A percentile compares a stretch with the other conserved stretches of the same genome.
Conservation (phyloP, 192 early-diverging fungal species). For the Backusella tuberculispora region DNA sequence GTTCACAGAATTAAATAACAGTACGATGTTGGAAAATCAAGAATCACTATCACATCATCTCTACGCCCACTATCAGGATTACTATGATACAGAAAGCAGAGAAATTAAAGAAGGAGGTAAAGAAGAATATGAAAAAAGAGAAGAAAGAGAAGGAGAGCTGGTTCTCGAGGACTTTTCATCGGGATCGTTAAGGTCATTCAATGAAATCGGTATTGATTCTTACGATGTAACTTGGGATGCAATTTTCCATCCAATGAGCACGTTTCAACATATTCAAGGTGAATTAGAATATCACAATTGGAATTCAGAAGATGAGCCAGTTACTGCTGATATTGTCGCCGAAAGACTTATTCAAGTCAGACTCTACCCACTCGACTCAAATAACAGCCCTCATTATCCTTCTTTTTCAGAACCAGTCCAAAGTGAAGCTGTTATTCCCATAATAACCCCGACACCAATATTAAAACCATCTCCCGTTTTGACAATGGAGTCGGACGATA, state of each 20-base stretch:
- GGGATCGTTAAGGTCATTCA: too few species aligned
- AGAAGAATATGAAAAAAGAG: too few species aligned
- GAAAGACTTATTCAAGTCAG: not conserved
- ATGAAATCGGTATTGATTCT: not conserved
- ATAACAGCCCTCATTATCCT: not conserved
- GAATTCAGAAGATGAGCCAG: not conserved
- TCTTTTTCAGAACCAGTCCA: not conserved
- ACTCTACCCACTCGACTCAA: not conserved
- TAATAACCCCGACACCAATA: not conserved
- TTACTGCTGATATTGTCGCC: not conserved
- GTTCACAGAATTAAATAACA: not conserved
- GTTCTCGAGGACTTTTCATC: too few species aligned
- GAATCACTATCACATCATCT: not conserved
- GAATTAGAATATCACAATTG: not conserved
- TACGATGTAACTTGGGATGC: not conserved
- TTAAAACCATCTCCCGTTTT: not conserved
- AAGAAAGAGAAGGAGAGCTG: not conserved
- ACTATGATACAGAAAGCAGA: too few species aligned
- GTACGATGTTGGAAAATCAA: not conserved
- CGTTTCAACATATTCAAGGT: not conserved
- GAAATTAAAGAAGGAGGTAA: too few species aligned
- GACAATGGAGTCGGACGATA: not conserved
- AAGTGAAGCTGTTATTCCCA: not conserved
- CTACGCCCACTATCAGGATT: not conserved
- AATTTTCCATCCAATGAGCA: slow-evolving; percentile 14